A percentile compares a stretch with the other conserved stretches of the same genome.
phyloP scores from a whole-genome alignment of 2,329 filamentous ascomycete genomes.

The Venturia asperata region DNA sequence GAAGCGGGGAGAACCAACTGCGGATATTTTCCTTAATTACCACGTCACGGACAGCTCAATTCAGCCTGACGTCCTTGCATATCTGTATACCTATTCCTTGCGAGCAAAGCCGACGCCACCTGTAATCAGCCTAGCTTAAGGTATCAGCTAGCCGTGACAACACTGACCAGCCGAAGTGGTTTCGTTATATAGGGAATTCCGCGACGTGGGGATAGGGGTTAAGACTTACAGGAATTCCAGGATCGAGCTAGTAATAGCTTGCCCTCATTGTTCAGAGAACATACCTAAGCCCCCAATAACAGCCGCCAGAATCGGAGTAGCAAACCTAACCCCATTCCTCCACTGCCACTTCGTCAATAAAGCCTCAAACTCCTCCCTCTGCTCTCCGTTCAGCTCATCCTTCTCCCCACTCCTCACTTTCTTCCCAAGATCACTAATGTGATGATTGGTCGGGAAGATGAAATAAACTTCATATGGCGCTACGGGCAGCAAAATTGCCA shows the following conservation, averaged over 20 bases:
- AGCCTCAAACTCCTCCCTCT: neutral
- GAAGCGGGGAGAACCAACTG: no score
- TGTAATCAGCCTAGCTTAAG: no score
- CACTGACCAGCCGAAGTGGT: no score
- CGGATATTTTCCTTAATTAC: no score
- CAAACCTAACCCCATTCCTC: slow-evolving; percentile 13
- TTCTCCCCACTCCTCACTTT: neutral
- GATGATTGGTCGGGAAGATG: slow-evolving; percentile 7
- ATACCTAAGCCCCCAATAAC: slow-evolving; percentile 1
- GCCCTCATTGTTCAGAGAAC: neutral
- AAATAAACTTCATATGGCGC: slow-evolving; percentile 12
- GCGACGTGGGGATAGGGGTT: no score
- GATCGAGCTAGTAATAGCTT: neutral
- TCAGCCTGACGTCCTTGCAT: no score
- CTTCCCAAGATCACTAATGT: neutral
- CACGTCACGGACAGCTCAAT: no score
- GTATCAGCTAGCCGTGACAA: no score
- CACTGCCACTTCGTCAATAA: slow-evolving; percentile 12
- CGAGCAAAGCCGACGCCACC: no score
- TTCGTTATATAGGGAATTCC: no score
- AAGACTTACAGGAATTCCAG: no score
- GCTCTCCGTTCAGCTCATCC: neutral
- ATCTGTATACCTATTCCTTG: no score
- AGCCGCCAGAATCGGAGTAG: neutral
- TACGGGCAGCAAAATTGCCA: neutral